Percentiles rank a stretch among this genome's conserved stretches.
phyloP scores from a whole-genome alignment of 2,329 filamentous ascomycete genomes.

The Golovinomyces cichoracearum region DNA sequence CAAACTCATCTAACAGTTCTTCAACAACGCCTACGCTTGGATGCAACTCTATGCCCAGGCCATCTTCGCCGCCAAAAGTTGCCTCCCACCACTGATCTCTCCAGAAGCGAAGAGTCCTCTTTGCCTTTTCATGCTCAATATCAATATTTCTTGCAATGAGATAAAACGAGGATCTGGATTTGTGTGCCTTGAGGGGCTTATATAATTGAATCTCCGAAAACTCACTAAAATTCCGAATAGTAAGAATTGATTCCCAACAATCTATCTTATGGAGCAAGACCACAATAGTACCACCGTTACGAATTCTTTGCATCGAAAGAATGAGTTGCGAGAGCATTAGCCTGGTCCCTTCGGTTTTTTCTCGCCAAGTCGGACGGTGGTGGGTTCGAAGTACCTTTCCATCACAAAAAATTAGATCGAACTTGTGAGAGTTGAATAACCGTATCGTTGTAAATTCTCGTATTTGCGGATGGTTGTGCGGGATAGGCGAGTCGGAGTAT shows the following conservation, averaged over 20 bases:
- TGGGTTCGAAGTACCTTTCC: slow-evolving; percentile 10
- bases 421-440: slow-evolving; percentile 8
- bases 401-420: slow-evolving; percentile 12
- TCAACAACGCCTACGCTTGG: slow-evolving; percentile 2
- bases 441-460: slow-evolving; percentile 4
- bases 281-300: slow-evolving; percentile 7
- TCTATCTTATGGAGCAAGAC: slow-evolving; percentile 11
- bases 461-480: slow-evolving; percentile 4
- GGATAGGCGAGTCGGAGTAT: slow-evolving; percentile 3
- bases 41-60: slow-evolving; percentile 1
- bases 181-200: slow-evolving; percentile 9
- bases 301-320: slow-evolving; percentile 8
- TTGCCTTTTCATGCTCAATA: slow-evolving; percentile 2
- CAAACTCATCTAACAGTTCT: slow-evolving; percentile 4
- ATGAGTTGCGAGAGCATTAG: slow-evolving; percentile 8
- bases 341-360: slow-evolving; percentile 5
- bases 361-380: slow-evolving; percentile 6
- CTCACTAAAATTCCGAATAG: slow-evolving; percentile 8
- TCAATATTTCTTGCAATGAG: slow-evolving; percentile 9
- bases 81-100: slow-evolving; percentile 6
- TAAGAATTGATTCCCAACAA: slow-evolving; percentile 4
- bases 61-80: slow-evolving; percentile 6
- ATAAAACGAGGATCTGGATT: slow-evolving; percentile 9
- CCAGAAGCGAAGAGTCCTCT: slow-evolving; percentile 4
- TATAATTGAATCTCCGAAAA: slow-evolving; percentile 9